A percentile compares a stretch with the other conserved stretches of the same genome.
These are phyloP conservation scores for Geranomyces michiganensis DNA, from an alignment of 192 early-diverging fungal genomes.

Conservation along the genomic window DNA sequence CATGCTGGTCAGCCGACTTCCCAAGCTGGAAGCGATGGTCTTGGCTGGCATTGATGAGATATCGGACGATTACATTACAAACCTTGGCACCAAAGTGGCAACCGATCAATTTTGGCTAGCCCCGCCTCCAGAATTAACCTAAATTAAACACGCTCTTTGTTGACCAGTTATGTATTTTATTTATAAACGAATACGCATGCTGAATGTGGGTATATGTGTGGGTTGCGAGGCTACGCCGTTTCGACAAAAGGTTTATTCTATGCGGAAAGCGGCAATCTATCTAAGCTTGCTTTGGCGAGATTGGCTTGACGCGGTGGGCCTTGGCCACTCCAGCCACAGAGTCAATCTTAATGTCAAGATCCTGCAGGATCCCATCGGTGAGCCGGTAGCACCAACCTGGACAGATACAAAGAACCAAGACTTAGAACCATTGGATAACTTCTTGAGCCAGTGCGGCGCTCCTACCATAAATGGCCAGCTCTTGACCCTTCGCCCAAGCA, in stretches of 20 bases:
- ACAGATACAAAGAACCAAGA: too few species aligned
- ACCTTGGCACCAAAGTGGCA: background rate
- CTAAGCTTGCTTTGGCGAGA: background rate
- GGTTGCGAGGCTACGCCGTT: too few species aligned
- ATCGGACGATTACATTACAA: background rate
- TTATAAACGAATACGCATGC: too few species aligned
- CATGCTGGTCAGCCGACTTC: background rate
- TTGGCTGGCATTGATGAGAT: constrained; percentile 13
- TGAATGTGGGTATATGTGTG: too few species aligned
- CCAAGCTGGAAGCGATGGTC: constrained; percentile 12
- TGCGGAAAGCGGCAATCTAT: background rate
- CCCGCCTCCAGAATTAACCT: constrained; percentile 14
- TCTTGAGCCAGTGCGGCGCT: too few species aligned
- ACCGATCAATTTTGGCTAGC: constrained; percentile 21
- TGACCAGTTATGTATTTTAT: too few species aligned
- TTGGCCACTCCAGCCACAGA: background rate
- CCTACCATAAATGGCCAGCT: constrained; percentile 58
- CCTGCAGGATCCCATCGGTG: constrained; percentile 32
- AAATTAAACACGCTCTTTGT: too few species aligned
- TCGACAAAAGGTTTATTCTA: too few species aligned
- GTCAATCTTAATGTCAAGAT: constrained; percentile 5
- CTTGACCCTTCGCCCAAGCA: constrained; percentile 75
- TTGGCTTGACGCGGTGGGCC: background rate
- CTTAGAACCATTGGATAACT: too few species aligned
- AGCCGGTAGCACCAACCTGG: constrained; percentile 48